These are phyloP conservation scores for Colletotrichum lini DNA, from an alignment of 2,329 filamentous ascomycete species.

Conservation along the genomic window DNA sequence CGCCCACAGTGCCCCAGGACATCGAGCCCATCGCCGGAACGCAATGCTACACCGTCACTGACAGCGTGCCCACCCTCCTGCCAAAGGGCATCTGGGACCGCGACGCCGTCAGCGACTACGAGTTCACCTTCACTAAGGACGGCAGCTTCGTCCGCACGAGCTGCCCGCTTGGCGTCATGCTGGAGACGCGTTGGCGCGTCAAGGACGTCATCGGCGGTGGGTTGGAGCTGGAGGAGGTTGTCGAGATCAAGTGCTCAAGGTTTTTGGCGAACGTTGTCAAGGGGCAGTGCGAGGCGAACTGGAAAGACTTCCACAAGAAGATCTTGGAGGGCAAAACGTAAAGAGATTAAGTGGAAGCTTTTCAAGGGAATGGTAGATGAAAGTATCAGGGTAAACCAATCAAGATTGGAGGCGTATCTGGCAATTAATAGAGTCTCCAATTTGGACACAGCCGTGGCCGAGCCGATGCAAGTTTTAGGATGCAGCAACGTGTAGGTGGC, in stretches of 20 bases:
- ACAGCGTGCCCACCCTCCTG: constrained; percentile 65
- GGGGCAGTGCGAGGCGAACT: constrained; percentile 65
- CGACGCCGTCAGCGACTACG: constrained; percentile 67
- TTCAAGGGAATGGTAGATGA: not conserved
- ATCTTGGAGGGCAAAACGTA: constrained; percentile 51
- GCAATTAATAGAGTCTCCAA: constrained; percentile 19
- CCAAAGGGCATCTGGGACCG: constrained; percentile 70
- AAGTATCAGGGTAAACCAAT: not conserved
- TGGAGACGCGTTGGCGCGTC: constrained; percentile 68
- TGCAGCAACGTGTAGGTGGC: not conserved
- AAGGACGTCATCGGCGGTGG: constrained; percentile 49
- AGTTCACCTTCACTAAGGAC: constrained; percentile 64
- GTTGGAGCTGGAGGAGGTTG: constrained; percentile 64
- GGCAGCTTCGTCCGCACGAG: constrained; percentile 67
- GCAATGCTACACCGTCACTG: constrained; percentile 63
- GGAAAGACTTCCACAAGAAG: constrained; percentile 65
- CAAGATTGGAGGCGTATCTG: not conserved
- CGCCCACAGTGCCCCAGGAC: constrained; percentile 50
- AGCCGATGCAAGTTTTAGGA: not conserved
- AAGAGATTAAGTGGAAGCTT: not conserved
- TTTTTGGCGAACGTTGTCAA: constrained; percentile 65
- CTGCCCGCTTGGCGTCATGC: constrained; percentile 64
- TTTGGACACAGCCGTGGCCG: not conserved
- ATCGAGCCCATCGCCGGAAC: constrained; percentile 48
- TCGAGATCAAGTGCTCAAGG: constrained; percentile 65